phyloP scores from a whole-genome alignment of 768 basidiomycete species.

The Termitomyces sp. region DNA sequence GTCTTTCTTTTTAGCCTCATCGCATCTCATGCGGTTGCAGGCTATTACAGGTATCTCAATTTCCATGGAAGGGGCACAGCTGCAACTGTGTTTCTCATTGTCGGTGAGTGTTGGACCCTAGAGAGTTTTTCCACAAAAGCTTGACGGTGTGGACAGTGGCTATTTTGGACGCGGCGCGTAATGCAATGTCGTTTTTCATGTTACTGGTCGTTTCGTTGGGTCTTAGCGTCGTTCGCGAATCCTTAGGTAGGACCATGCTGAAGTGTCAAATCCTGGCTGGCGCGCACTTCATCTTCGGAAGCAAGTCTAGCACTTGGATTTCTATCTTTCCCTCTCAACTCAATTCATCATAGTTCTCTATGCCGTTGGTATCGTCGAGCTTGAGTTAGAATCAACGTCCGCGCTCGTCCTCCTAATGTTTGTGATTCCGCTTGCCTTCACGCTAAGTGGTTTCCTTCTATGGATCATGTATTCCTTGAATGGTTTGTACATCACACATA shows the following conservation, averaged over 20 bases:
- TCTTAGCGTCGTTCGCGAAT: conserved; percentile 86
- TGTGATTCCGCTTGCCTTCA: conserved; percentile 91
- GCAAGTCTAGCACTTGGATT: conserved; percentile 39
- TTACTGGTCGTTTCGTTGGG: conserved; percentile 90
- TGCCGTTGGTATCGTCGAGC: conserved; percentile 89
- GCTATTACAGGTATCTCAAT: conserved; percentile 94
- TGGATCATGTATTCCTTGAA: conserved; percentile 95
- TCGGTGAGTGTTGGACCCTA: conserved; percentile 49
- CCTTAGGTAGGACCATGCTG: conserved; percentile 78
- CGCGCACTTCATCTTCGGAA: conserved; percentile 90
- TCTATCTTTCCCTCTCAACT: background rate
- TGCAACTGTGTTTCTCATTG: conserved; percentile 87
- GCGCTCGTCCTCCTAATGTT: conserved; percentile 81
- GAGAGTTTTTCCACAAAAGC: background rate
- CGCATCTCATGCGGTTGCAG: conserved; percentile 28
- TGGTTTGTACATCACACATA: conserved; percentile 40
- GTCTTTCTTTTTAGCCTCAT: background rate
- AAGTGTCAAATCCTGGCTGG: conserved; percentile 76
- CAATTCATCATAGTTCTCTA: conserved; percentile 60
- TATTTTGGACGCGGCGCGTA: conserved; percentile 92
- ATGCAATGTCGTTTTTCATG: conserved; percentile 94
- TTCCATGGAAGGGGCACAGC: conserved; percentile 70
- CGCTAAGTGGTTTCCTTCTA: conserved; percentile 90
- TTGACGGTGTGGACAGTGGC: conserved; percentile 49
- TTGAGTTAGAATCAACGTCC: conserved; percentile 87